Base-by-base conservation (phyloP, 345 rosid species). In the Linum trigynum region DNA sequence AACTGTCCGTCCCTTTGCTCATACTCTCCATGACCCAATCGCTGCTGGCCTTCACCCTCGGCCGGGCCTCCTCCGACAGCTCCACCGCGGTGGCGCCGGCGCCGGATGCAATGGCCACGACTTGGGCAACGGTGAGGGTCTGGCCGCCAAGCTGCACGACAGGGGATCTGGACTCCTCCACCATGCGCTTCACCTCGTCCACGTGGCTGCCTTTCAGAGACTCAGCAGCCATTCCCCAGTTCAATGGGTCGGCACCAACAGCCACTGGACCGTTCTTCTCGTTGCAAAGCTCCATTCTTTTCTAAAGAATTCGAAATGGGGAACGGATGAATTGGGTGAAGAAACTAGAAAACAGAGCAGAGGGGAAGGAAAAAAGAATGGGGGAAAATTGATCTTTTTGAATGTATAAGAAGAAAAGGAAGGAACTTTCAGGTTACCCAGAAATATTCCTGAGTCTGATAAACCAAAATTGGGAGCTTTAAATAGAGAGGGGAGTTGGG, bases 51-150 rank as follows among this genome's bases (percentile, higher is more conserved):
- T 60, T 37, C 41, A 60, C 63, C 42, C 63, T 38, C 7, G 40
- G 39, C 16, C 63, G 40, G n/a, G 63, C 63, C 63, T 60, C 63
- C 63, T 36, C 63, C 42, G 41, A 41, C 43, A 60, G n/a, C 63
- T 60, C 63, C 38, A 17, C 62, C 38, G 38, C 38, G 7, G 41
- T 42, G 4, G 17, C 43, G 1, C n/a, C 63, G 6, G 9, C 63
- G 5, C 32, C 10, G 61, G 32, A 10, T 2, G 61, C 37, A 37
- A 57, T 57, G 7, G 61, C 61, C 37, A 37, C 61, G 1, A 48
- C 63, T 38, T 60, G 42, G 4, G 39, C 63, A 2, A 60, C 37
- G 40, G 11, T 60, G 4, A 60, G 38, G 5, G 63, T 60, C 15
- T 60, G 15, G 10, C 63, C 63, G 9, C 63, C 63, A 0, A 60